Conservation (phyloP, 495 filamentous ascomycete species). For the Penicillium flavigenum region DNA sequence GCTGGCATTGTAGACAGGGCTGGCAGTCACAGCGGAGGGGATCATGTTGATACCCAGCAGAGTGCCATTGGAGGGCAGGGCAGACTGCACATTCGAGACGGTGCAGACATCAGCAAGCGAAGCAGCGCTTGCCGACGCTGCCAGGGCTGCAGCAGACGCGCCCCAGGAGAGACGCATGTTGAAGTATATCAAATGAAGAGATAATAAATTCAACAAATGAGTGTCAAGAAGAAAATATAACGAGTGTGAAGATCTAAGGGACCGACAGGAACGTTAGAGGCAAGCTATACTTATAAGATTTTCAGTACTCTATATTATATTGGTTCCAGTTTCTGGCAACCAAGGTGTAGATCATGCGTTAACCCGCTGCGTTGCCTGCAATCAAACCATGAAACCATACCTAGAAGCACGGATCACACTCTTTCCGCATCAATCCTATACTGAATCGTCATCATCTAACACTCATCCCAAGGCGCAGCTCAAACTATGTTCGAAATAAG, state of each 20-base stretch:
- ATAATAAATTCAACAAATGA: background rate
- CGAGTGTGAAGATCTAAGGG: background rate
- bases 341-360: background rate
- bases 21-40: conserved; percentile 32
- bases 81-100: conserved; percentile 31
- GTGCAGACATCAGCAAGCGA: conserved; percentile 38
- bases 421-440: background rate
- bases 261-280: background rate
- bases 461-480: background rate
- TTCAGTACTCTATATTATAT: background rate
- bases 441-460: background rate
- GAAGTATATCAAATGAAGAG: background rate
- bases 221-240: background rate
- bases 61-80: conserved; percentile 36
- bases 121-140: conserved; percentile 27
- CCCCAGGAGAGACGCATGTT: conserved; percentile 28
- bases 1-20: conserved; percentile 27
- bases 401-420: background rate
- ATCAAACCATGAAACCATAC: background rate
- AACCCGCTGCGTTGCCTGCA: background rate
- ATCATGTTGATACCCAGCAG: conserved; percentile 33
- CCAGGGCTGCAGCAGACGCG: conserved; percentile 28
- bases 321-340: background rate
- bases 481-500: background rate
- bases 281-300: background rate